Base-by-base conservation (phyloP, 2,329 filamentous ascomycete genomes). In the Neoarthrinium moseri region DNA sequence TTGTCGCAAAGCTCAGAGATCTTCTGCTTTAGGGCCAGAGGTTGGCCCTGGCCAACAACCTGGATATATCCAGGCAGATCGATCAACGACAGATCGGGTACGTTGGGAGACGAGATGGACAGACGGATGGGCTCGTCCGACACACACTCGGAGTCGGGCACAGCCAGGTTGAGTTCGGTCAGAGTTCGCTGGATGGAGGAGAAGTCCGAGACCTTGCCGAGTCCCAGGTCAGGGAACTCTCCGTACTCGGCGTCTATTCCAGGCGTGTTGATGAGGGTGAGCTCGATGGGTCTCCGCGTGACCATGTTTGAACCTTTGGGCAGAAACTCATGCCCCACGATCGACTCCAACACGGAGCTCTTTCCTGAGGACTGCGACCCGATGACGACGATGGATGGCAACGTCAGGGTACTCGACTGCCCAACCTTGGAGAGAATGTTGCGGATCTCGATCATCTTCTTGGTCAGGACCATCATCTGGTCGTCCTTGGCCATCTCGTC, bases 291-390 rank as follows among this genome's bases (percentile, higher is more conserved):
- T 49, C 94, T 79, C 32, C 95, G 81, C 7, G 94, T 99, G 40
- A 99, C 94, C 94, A 99, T 99, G 61, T 99, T 99, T 33, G 86
- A 85, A n/a, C 94, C 94, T 67, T 99, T 99, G 5, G 94, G 95
- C 36, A 99, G 72, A 56, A 99, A 99, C 59, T 99, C 94, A 61
- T 99, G 94, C 5, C 94, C 95, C 45, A 99, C 95, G 50, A 99
- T 95, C 17, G 94, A 89, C 66, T 99, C 94, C 38, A 99, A 68
- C 2, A 99, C 94, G 1, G 94, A 99, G 61, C 92, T 97, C 72
- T 99, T 99, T 32, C 94, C 94, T 0, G 94, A 97, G 0, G 94
- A 99, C 64, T 99, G 94, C 2, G 94, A 99, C 20, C 94, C 94
- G 56, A 99, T 96, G 29, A 99, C 94, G n/a, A 99, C 94, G 47